phyloP scores from a whole-genome alignment of 2,329 filamentous ascomycete species.

The Rutstroemia sp. region DNA sequence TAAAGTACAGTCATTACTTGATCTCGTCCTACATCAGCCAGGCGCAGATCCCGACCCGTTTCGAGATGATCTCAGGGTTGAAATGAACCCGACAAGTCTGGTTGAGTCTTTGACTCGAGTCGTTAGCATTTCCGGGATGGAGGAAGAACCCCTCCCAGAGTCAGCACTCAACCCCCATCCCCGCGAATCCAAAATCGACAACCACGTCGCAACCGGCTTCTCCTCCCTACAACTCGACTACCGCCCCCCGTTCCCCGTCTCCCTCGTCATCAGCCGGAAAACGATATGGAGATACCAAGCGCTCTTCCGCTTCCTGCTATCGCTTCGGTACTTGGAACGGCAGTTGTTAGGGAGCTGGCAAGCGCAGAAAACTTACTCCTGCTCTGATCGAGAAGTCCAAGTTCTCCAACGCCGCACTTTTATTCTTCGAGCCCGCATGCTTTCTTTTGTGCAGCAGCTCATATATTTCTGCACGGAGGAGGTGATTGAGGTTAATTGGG shows the following conservation, averaged over 20 bases:
- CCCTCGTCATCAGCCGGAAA: slow-evolving; percentile 89
- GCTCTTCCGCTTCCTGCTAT: slow-evolving; percentile 87
- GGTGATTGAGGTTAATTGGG: slow-evolving; percentile 97
- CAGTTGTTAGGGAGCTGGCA: slow-evolving; percentile 87
- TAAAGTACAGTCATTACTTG: slow-evolving; percentile 89
- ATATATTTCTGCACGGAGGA: slow-evolving; percentile 95
- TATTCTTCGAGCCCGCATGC: slow-evolving; percentile 87
- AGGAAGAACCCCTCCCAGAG: too few species aligned
- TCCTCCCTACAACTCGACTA: too few species aligned
- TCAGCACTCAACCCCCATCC: too few species aligned
- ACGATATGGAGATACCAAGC: slow-evolving; percentile 94
- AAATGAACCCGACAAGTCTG: slow-evolving; percentile 90
- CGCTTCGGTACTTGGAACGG: slow-evolving; percentile 82
- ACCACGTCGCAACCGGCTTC: slow-evolving; percentile 71
- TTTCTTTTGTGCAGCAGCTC: slow-evolving; percentile 93
- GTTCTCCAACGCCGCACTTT: slow-evolving; percentile 88
- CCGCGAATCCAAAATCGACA: too few species aligned
- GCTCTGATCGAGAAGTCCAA: slow-evolving; percentile 66
- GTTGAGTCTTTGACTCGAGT: slow-evolving; percentile 93
- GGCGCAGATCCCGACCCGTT: slow-evolving; percentile 91
- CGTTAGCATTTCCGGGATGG: slow-evolving; percentile 91
- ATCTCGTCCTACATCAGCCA: slow-evolving; percentile 87
- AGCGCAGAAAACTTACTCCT: slow-evolving; percentile 74
- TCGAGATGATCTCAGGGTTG: slow-evolving; percentile 95
- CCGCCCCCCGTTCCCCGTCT: slow-evolving; percentile 96